phyloP scores from a whole-genome alignment of 140 eudicot genomes.

The Cichorium intybus region DNA sequence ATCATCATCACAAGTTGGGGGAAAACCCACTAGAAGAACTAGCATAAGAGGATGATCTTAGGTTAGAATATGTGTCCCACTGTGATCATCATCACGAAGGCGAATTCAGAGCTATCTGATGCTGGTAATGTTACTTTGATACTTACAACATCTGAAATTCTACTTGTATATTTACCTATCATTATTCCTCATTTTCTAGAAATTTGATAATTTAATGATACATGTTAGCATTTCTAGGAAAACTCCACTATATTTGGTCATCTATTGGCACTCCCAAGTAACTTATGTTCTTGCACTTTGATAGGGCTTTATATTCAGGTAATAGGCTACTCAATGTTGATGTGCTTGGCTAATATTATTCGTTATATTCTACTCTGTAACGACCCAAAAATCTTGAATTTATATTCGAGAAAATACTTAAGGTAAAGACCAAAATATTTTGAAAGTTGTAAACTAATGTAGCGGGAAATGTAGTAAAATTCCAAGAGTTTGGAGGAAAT shows the following conservation, averaged over 20 bases:
- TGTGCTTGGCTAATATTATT: slow-evolving; percentile 92
- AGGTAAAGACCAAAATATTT: too few relatives aligned
- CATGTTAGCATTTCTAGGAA: background rate
- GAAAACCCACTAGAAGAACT: slow-evolving; percentile 72
- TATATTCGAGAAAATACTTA: too few relatives aligned
- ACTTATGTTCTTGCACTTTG: slow-evolving; percentile 1
- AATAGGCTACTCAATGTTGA: slow-evolving; percentile 89
- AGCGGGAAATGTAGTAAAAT: too few relatives aligned
- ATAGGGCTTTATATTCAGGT: slow-evolving; percentile 84
- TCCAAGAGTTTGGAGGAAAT: too few relatives aligned
- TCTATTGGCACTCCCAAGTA: background rate
- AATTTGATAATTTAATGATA: background rate
- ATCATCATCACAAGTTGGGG: slow-evolving; percentile 16
- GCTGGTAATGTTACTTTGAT: slow-evolving; percentile 40
- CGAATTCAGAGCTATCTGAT: slow-evolving; percentile 47
- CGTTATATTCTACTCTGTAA: slow-evolving; percentile 74
- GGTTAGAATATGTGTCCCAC: slow-evolving; percentile 45
- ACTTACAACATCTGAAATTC: background rate
- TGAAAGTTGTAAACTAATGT: too few relatives aligned
- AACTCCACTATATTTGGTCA: too few relatives aligned
- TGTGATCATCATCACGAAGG: slow-evolving; percentile 23
- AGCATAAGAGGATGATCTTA: slow-evolving; percentile 91
- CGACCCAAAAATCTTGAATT: too few relatives aligned
- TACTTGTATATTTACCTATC: too few relatives aligned
- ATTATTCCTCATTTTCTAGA: background rate